phyloP scores from a whole-genome alignment of 148 eudicot species.

The Rhododendron simsii region DNA sequence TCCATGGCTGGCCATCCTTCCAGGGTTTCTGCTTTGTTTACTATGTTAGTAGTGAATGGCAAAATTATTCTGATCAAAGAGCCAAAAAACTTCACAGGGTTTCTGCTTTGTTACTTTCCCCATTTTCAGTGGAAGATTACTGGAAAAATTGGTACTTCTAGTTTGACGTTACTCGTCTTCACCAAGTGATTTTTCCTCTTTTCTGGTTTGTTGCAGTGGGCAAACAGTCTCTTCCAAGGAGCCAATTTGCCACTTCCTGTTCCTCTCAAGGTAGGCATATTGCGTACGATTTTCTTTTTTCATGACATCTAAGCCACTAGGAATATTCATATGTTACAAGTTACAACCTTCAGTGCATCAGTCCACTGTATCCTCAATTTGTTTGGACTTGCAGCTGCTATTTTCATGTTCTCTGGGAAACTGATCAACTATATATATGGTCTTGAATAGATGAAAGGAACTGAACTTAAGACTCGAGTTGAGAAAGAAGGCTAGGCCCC shows the following conservation, averaged over 20 bases:
- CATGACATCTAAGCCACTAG: neutral
- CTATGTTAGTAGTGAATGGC: too few species aligned
- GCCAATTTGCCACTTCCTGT: slow-evolving; percentile 83
- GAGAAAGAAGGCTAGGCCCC: neutral
- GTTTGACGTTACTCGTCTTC: neutral
- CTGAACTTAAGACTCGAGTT: neutral
- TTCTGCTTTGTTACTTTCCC: neutral
- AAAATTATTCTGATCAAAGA: neutral
- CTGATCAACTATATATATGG: neutral
- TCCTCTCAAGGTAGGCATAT: slow-evolving; percentile 70
- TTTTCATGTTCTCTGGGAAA: neutral
- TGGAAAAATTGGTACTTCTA: neutral
- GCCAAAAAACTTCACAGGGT: neutral
- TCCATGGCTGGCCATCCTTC: too few species aligned
- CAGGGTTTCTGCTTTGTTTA: too few species aligned
- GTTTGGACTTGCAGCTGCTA: neutral
- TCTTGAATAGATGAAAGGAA: neutral
- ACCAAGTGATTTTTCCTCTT: neutral
- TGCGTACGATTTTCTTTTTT: neutral
- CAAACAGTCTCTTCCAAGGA: slow-evolving; percentile 93
- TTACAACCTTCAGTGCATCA: neutral
- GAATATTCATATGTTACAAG: neutral
- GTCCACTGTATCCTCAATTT: neutral
- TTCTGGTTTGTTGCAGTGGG: slow-evolving; percentile 59
- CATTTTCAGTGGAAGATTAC: neutral